These are phyloP conservation scores for Entonaema liquescens DNA, from an alignment of 495 filamentous ascomycete genomes.

Conservation along the genomic window DNA sequence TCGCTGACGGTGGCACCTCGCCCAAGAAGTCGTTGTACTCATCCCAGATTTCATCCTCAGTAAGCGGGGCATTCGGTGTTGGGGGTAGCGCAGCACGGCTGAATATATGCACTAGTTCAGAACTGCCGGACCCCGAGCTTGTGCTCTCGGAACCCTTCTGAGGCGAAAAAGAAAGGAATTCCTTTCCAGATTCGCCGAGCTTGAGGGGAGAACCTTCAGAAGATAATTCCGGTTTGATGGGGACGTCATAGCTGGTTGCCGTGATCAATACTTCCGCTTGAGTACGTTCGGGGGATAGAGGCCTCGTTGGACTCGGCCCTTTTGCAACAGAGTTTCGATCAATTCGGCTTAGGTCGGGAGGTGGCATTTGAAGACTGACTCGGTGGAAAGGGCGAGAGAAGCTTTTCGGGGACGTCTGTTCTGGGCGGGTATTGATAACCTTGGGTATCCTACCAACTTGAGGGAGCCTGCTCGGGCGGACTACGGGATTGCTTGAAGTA, in stretches of 20 bases:
- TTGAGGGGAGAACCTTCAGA: slow-evolving; percentile 32
- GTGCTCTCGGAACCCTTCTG: slow-evolving; percentile 73
- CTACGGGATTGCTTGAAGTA: slow-evolving; percentile 16
- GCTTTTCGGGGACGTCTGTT: slow-evolving; percentile 76
- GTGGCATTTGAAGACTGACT: slow-evolving; percentile 47
- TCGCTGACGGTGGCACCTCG: slow-evolving; percentile 67
- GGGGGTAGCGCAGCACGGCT: slow-evolving; percentile 71
- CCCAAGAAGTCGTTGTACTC: slow-evolving; percentile 93
- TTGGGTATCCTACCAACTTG: slow-evolving; percentile 92
- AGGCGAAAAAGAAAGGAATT: slow-evolving; percentile 78
- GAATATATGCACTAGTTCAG: slow-evolving; percentile 58
- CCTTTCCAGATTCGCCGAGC: slow-evolving; percentile 34
- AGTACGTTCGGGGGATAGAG: slow-evolving; percentile 49
- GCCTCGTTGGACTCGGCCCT: slow-evolving; percentile 56
- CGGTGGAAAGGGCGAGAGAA: slow-evolving; percentile 83
- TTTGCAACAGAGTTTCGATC: slow-evolving; percentile 58
- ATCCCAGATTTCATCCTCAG: slow-evolving; percentile 91
- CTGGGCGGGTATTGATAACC: slow-evolving; percentile 79
- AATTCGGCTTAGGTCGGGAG: slow-evolving; percentile 49
- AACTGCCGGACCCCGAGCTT: slow-evolving; percentile 66
- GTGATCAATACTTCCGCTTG: slow-evolving; percentile 38
- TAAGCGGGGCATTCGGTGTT: slow-evolving; percentile 62
- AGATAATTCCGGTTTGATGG: slow-evolving; percentile 36
- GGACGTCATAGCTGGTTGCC: slow-evolving; percentile 29
- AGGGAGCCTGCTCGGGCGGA: slow-evolving; percentile 63